phyloP scores from a whole-genome alignment of 495 filamentous ascomycete species.

The Barbatosphaeria neglecta region DNA sequence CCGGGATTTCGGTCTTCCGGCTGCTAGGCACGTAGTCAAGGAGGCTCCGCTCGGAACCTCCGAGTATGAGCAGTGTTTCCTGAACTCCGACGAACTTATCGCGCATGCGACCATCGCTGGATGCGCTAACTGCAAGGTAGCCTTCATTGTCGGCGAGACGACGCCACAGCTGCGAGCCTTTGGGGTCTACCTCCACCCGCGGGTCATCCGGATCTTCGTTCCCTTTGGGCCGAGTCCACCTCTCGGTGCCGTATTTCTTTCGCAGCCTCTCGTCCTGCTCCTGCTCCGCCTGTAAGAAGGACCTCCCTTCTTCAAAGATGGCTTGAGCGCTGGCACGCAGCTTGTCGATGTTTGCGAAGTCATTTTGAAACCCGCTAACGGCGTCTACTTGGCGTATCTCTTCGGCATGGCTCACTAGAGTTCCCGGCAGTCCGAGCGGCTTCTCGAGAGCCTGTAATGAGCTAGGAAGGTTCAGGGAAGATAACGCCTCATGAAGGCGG shows the following conservation, averaged over 20 bases:
- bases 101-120: constrained; percentile 69
- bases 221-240: constrained; percentile 66
- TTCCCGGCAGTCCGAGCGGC: constrained; percentile 80
- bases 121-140: constrained; percentile 75
- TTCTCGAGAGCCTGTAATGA: constrained; percentile 93
- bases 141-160: constrained; percentile 71
- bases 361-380: constrained; percentile 55
- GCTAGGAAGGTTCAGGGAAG: constrained; percentile 79
- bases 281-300: constrained; percentile 64
- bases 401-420: constrained; percentile 77
- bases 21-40: constrained; percentile 85
- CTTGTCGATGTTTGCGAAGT: constrained; percentile 77
- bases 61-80: constrained; percentile 59
- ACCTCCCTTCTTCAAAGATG: constrained; percentile 71
- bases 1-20: constrained; percentile 62
- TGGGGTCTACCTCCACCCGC: constrained; percentile 54
- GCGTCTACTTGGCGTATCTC: constrained; percentile 92
- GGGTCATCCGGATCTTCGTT: constrained; percentile 45
- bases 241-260: constrained; percentile 73
- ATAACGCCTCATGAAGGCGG: constrained; percentile 66
- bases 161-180: constrained; percentile 62
- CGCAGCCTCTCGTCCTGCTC: constrained; percentile 69
- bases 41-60: constrained; percentile 64
- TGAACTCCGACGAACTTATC: constrained; percentile 69
- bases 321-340: constrained; percentile 63